Evolutionary conservation across 2,329 filamentous ascomycete species (phyloP).

Genomic region (Botryotinia narcissicola): DNA sequence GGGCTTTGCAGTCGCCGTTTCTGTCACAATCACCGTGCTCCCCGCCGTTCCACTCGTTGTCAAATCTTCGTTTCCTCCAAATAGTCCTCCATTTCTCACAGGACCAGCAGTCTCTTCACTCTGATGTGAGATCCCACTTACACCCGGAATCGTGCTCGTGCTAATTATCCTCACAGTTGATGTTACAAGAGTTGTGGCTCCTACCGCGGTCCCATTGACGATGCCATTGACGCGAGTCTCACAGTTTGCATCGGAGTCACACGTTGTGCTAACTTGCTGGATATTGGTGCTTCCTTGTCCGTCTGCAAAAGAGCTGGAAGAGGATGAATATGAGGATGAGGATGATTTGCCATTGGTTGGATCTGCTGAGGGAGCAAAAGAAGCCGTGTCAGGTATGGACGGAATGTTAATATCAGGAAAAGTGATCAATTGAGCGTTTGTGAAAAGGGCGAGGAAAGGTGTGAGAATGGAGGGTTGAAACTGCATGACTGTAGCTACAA

Average conservation of each 20-base stretch:
- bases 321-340: constrained; percentile 5
- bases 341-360: neutral
- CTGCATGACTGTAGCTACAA: neutral
- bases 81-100: neutral
- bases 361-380: neutral
- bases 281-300: neutral
- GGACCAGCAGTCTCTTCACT: neutral
- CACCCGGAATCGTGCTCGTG: neutral
- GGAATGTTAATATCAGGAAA: neutral
- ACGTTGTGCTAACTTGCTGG: neutral
- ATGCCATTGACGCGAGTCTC: constrained; percentile 1
- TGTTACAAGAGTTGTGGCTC: neutral
- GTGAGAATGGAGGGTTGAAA: neutral
- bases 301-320: constrained; percentile 7
- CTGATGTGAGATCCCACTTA: neutral
- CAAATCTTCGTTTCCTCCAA: neutral
- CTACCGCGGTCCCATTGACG: neutral
- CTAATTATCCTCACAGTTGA: neutral
- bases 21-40: constrained; percentile 3
- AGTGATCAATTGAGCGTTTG: neutral
- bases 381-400: neutral
- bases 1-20: neutral
- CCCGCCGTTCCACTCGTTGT: constrained; percentile 2
- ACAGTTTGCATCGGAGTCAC: constrained; percentile 1
- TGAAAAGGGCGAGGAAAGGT: neutral